A percentile compares a stretch with the other conserved stretches of the same genome.
Conservation (phyloP, 495 filamentous ascomycete genomes). For the Margaritispora aquatica region DNA sequence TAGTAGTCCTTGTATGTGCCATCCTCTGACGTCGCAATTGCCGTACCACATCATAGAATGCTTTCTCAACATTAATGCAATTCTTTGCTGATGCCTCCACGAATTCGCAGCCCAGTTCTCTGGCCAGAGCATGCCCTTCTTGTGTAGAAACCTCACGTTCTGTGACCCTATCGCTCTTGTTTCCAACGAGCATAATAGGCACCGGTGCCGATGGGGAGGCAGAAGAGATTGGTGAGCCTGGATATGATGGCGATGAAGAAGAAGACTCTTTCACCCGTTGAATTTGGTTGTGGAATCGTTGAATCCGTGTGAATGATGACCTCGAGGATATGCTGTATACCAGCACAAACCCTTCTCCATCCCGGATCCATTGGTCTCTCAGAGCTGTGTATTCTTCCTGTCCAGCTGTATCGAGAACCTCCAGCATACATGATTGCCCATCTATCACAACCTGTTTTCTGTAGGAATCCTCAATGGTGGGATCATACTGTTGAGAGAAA, state of each 20-base stretch:
- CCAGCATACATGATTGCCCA: conserved; percentile 93
- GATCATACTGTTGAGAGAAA: conserved; percentile 61
- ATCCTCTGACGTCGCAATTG: conserved; percentile 79
- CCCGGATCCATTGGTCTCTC: conserved; percentile 96
- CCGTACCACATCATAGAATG: conserved; percentile 95
- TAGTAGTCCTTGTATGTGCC: conserved; percentile 32
- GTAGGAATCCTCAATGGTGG: conserved; percentile 96
- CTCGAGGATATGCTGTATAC: conserved; percentile 98
- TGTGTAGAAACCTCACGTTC: conserved; percentile 96
- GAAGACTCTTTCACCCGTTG: conserved; percentile 95
- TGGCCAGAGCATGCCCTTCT: conserved; percentile 86
- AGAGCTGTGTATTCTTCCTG: conserved; percentile 98
- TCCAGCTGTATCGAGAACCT: conserved; percentile 97
- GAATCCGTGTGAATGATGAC: conserved; percentile 90
- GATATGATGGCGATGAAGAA: conserved; percentile 68
- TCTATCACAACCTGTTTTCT: conserved; percentile 98
- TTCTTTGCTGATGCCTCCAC: conserved; percentile 99
- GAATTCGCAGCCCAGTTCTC: conserved; percentile 92
- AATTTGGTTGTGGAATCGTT: conserved; percentile 93
- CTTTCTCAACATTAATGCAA: conserved; percentile 98
- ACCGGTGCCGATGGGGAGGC: conserved; percentile 54
- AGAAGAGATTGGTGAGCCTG: conserved; percentile 50
- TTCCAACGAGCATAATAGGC: conserved; percentile 96
- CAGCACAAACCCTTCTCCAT: conserved; percentile 94
- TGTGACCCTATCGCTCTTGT: conserved; percentile 94